Evolutionary conservation across 352 stramenopile species (phyloP).

Genomic region (Phytopythium boreale): DNA sequence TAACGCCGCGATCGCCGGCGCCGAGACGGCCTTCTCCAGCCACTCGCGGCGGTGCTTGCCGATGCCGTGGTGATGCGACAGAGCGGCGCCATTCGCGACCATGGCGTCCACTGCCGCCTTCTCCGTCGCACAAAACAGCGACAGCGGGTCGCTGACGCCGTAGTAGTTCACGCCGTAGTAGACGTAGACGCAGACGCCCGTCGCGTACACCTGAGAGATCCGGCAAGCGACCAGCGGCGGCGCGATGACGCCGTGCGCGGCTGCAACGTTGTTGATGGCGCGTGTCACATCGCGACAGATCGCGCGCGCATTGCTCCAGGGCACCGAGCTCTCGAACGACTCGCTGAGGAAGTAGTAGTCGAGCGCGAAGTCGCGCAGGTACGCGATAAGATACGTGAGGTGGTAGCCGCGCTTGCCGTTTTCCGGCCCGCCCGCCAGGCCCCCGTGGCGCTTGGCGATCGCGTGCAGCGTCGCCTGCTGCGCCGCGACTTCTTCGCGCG

Average conservation of each 20-base stretch:
- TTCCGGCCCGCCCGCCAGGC: slow-evolving; percentile 77
- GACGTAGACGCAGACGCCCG: slow-evolving; percentile 94
- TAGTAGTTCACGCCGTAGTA: slow-evolving; percentile 96
- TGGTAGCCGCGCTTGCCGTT: slow-evolving; percentile 91
- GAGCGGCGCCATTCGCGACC: slow-evolving; percentile 84
- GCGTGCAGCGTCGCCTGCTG: slow-evolving; percentile 57
- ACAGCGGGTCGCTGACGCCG: slow-evolving; percentile 71
- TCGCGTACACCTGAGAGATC: slow-evolving; percentile 95
- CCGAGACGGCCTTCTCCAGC: slow-evolving; percentile 78
- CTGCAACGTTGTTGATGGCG: slow-evolving; percentile 43
- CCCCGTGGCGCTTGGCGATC: slow-evolving; percentile 74
- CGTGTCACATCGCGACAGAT: slow-evolving; percentile 52
- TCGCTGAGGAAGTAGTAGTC: slow-evolving; percentile 92
- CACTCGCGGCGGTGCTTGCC: slow-evolving; percentile 92
- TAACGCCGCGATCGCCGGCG: slow-evolving; percentile 62
- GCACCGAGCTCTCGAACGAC: slow-evolving; percentile 88
- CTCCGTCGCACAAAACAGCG: slow-evolving; percentile 82
- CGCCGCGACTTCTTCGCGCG: slow-evolving; percentile 32
- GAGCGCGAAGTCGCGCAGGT: slow-evolving; percentile 92
- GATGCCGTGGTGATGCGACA: slow-evolving; percentile 95
- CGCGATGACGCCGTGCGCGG: slow-evolving; percentile 50
- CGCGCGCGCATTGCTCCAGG: slow-evolving; percentile 65
- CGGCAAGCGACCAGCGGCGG: slow-evolving; percentile 89
- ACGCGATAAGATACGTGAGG: slow-evolving; percentile 94
- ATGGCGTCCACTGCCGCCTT: slow-evolving; percentile 81